Evolutionary conservation across 2,329 filamentous ascomycete species (phyloP).

Genomic region (Nakataea oryzae): DNA sequence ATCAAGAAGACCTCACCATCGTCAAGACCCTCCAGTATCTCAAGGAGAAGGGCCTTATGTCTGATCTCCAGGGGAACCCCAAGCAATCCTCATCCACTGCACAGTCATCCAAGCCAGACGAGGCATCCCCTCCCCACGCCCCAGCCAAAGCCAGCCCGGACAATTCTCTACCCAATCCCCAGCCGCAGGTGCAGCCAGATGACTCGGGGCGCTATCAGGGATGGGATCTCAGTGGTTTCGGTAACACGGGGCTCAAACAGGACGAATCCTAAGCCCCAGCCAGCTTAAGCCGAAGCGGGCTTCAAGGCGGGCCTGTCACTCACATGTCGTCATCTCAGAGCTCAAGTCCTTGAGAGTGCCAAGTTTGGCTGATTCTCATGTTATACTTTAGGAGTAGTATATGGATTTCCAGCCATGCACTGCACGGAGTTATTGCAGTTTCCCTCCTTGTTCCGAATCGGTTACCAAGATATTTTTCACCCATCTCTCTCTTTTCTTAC

Average conservation of each 20-base stretch:
- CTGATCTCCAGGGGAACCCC: background rate
- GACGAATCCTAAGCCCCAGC: constrained; percentile 11
- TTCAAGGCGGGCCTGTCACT: background rate
- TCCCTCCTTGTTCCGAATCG: background rate
- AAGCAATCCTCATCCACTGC: background rate
- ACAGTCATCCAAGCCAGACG: constrained; percentile 6
- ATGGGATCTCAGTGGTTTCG: constrained; percentile 29
- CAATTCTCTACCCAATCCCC: constrained; percentile 19
- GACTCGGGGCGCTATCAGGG: constrained; percentile 20
- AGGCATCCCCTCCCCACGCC: constrained; percentile 9
- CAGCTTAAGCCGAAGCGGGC: background rate
- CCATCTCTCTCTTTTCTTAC: background rate
- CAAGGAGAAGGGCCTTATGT: constrained; percentile 45
- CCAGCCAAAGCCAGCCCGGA: constrained; percentile 12
- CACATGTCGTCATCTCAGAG: background rate
- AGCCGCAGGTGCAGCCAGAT: constrained; percentile 12
- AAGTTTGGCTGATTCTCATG: background rate
- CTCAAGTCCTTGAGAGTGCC: background rate
- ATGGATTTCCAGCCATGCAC: background rate
- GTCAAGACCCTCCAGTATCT: constrained; percentile 57
- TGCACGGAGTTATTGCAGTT: background rate
- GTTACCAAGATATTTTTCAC: background rate
- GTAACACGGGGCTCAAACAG: constrained; percentile 25
- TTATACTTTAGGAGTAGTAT: background rate
- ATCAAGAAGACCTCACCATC: constrained; percentile 56